These are phyloP conservation scores for Senna siamea DNA, from an alignment of 306 rosid genomes.

Conservation along the genomic window DNA sequence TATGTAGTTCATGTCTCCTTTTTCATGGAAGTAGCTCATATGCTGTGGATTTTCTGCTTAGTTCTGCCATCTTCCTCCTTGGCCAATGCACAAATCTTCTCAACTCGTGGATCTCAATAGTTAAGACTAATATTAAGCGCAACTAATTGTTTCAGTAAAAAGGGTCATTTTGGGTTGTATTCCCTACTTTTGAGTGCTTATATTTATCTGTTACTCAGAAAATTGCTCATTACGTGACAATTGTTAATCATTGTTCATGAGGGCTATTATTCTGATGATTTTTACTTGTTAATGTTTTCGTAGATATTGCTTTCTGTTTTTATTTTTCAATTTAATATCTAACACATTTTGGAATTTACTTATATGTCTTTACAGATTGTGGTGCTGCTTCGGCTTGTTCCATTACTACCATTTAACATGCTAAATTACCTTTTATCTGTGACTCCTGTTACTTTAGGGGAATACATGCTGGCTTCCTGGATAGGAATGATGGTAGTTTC, in stretches of 20 bases:
- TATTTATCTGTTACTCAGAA: not conserved
- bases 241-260: not conserved
- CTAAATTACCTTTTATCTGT: constrained; percentile 88
- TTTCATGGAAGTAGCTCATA: constrained; percentile 10
- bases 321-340: not conserved
- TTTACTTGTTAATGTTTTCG: constrained; percentile 10
- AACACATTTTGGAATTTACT: not conserved
- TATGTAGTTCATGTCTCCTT: constrained; percentile 1
- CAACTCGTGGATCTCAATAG: not conserved
- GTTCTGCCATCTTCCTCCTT: not conserved
- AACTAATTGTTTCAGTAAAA: constrained; percentile 6
- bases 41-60: not conserved
- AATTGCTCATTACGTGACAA: not conserved
- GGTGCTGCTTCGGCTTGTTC: constrained; percentile 91
- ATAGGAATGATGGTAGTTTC: constrained; percentile 93
- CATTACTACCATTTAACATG: constrained; percentile 92
- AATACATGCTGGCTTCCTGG: constrained; percentile 95
- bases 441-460: constrained; percentile 85
- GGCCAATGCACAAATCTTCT: not conserved
- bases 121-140: constrained; percentile 10
- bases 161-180: not conserved
- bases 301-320: constrained; percentile 19
- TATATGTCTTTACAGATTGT: constrained; percentile 67
- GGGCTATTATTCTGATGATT: constrained; percentile 7
- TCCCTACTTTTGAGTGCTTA: not conserved